Base-by-base conservation (phyloP, 768 basidiomycete genomes). In the Saitozyma sp. region DNA sequence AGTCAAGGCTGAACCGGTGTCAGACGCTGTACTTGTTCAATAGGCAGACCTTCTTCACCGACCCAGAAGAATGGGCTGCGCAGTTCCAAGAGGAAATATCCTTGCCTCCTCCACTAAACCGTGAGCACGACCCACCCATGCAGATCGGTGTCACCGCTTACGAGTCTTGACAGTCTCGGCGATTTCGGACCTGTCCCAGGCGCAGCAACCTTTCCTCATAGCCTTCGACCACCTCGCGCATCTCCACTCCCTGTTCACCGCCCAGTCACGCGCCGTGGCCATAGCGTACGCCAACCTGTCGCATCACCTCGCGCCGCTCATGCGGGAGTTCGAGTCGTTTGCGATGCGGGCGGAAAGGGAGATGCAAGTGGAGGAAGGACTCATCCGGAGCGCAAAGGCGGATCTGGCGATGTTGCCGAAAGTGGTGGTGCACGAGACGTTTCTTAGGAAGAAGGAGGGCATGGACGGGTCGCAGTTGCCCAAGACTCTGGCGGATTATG, bases 401-500 rank as follows among this genome's bases (percentile, higher is more conserved):
- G 74, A 76, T 52, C 66, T 76, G 68, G 70, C 65, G 10, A 57
- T 72, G 55, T 50, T 71, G 29, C 64, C 68, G 17, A 70, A 65
- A 49, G 52, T 68, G 20, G 51, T 55, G 9, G 63, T 74, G 5
- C 70, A 72, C 55, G 69, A 69, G 41, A 53, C 61, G 9, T 60
- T 73, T 14, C 19, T 59, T 9, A 58, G 62, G 56, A 66, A 65
- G 59, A 70, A 65, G 64, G 45, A 61, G 16, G 50, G 19, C 37
- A n/a, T 20, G 17, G 66, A 58, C 6, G 61, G 19, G 9, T 9
- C 11, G 50, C 39, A 39, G 41, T 39, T 17, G 20, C 11, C 29
- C 46, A 74, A 71, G 67, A 76, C 66, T 0, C 45, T 79, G 56
- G 77, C 62, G 13, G 77, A 73, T 55, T 78, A 61, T 58, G 75